These are phyloP conservation scores for Kwoniella europaea DNA, from an alignment of 768 basidiomycete genomes.

Conservation along the genomic window DNA sequence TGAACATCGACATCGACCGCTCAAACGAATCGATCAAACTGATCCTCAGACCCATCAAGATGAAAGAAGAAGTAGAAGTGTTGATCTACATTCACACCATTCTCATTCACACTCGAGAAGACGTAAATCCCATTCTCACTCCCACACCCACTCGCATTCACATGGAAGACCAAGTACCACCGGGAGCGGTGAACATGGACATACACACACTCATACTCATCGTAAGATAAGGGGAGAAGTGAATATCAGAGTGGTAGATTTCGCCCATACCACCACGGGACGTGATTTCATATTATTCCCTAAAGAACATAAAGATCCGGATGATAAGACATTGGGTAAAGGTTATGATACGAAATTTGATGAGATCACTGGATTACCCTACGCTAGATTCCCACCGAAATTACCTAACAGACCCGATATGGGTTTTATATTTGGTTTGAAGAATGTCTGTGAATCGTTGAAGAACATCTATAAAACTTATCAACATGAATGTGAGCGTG, in stretches of 20 bases:
- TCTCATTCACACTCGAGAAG: not conserved
- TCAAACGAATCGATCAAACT: constrained; percentile 12
- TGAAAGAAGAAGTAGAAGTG: constrained; percentile 40
- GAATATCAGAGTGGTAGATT: constrained; percentile 95
- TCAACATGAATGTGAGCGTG: constrained; percentile 66
- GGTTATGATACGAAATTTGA: constrained; percentile 85
- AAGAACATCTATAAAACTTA: constrained; percentile 88
- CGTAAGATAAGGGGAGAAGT: constrained; percentile 81
- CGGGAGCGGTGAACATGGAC: not conserved
- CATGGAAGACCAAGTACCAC: not conserved
- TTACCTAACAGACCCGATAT: constrained; percentile 87
- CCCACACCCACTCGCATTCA: constrained; percentile 2
- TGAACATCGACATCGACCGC: constrained; percentile 38
- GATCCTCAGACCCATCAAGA: not conserved
- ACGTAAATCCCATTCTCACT: constrained; percentile 14
- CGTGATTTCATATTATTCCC: constrained; percentile 80
- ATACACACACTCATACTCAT: constrained; percentile 18
- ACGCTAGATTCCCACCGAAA: constrained; percentile 93
- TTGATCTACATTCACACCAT: constrained; percentile 30
- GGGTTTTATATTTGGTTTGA: constrained; percentile 90
- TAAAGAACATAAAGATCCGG: constrained; percentile 56
- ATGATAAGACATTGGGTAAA: constrained; percentile 62
- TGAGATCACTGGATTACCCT: constrained; percentile 77
- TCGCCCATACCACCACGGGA: constrained; percentile 97
- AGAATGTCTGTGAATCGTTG: constrained; percentile 75